These are phyloP conservation scores for Metschnikowia gruessii DNA, from an alignment of 805 yeast genomes.

Conservation along the genomic window DNA sequence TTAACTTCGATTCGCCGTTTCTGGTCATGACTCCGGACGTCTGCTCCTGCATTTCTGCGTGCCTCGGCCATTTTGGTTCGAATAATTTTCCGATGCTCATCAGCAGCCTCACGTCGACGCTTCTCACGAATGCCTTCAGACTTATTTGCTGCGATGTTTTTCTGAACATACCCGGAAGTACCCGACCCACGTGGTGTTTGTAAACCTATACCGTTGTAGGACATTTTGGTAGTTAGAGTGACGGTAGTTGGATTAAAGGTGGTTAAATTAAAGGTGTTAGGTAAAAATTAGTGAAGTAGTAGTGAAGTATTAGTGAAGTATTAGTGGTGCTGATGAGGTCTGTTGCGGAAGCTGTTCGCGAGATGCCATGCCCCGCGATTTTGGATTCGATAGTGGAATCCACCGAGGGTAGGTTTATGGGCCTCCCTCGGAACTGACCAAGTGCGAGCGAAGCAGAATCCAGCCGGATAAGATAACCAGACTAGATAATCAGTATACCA, in stretches of 20 bases:
- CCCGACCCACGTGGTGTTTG: conserved; percentile 59
- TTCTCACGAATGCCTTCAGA: conserved; percentile 31
- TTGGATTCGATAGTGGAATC: neutral
- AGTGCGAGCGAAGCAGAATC: too few species aligned
- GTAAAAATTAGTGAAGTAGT: too few species aligned
- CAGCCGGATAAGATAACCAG: too few species aligned
- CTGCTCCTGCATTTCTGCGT: conserved; percentile 18
- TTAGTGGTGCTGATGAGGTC: neutral
- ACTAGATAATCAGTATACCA: too few species aligned
- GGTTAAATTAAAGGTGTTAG: too few species aligned
- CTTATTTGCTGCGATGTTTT: conserved; percentile 32
- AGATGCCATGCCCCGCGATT: neutral
- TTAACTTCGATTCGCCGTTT: conserved; percentile 42
- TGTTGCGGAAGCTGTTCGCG: neutral
- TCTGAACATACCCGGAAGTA: conserved; percentile 60
- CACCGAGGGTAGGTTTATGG: neutral
- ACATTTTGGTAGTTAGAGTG: conserved; percentile 44
- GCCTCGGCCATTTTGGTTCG: conserved; percentile 12
- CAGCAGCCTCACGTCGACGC: conserved; percentile 19
- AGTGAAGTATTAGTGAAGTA: neutral
- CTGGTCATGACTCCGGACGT: conserved; percentile 33
- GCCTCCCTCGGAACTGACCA: too few species aligned
- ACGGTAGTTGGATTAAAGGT: too few species aligned
- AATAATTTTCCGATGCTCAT: conserved; percentile 18
- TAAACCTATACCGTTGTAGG: conserved; percentile 58